phyloP scores from a whole-genome alignment of 352 stramenopile genomes.

The Globisporangium uncinulatum region DNA sequence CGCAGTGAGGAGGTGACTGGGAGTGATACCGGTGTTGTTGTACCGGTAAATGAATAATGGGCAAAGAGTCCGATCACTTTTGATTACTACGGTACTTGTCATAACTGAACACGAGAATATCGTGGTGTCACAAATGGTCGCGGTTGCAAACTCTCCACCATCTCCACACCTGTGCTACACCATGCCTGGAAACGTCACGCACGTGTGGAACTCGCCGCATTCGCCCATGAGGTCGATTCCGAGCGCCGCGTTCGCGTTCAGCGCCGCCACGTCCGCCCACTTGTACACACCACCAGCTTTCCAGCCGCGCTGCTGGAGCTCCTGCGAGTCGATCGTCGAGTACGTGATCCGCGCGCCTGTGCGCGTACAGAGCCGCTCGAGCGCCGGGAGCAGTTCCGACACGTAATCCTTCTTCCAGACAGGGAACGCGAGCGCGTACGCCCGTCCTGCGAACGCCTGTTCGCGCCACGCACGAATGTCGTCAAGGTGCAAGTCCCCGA shows the following conservation, averaged over 20 bases:
- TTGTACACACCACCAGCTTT: conserved; percentile 40
- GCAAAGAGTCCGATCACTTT: no score
- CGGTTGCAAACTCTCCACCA: no score
- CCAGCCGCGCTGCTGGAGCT: conserved; percentile 14
- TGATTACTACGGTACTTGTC: no score
- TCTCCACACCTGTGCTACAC: conserved; percentile 4
- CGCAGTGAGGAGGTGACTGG: neutral
- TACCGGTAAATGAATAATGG: no score
- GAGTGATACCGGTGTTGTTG: no score
- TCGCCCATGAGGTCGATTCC: conserved; percentile 84
- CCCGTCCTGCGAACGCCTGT: conserved; percentile 34
- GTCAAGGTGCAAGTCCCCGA: conserved; percentile 87
- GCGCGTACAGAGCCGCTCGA: conserved; percentile 42
- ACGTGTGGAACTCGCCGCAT: conserved; percentile 88
- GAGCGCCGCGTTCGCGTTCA: conserved; percentile 16
- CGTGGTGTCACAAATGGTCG: no score
- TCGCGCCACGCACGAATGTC: conserved; percentile 83
- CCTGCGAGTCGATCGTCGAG: conserved; percentile 46
- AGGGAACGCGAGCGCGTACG: conserved; percentile 65
- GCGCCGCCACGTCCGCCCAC: conserved; percentile 19
- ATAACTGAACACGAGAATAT: no score
- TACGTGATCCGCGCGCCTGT: conserved; percentile 39
- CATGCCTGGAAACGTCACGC: conserved; percentile 73
- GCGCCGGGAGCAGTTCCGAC: conserved; percentile 53
- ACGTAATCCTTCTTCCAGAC: conserved; percentile 69